Conservation (phyloP, 2,329 filamentous ascomycete species). For the Metarhizium humberi region DNA sequence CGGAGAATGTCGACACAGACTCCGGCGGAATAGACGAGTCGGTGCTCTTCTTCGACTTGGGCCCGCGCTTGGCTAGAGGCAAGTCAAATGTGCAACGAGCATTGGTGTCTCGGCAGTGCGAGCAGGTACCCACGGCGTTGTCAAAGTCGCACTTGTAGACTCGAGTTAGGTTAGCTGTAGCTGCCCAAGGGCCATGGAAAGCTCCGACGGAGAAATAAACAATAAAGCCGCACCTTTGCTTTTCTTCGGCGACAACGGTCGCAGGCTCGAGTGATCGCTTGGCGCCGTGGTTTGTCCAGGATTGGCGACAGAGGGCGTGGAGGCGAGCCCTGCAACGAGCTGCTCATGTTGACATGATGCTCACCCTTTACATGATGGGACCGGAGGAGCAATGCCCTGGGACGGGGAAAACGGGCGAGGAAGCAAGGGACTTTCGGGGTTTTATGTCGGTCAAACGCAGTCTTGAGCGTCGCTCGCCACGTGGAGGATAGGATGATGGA, state of each 20-base stretch:
- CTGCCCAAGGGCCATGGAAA: neutral
- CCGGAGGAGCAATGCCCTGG: neutral
- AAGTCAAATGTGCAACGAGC: conserved; percentile 27
- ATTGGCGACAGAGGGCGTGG: conserved; percentile 8
- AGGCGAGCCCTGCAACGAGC: conserved; percentile 9
- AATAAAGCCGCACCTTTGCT: conserved; percentile 18
- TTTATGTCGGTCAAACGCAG: conserved; percentile 1
- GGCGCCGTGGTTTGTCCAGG: conserved; percentile 9
- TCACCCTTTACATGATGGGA: neutral
- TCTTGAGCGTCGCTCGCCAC: neutral
- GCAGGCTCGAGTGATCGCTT: conserved; percentile 20
- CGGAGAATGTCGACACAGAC: conserved; percentile 6
- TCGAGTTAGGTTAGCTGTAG: too few relatives aligned
- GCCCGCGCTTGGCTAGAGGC: conserved; percentile 27
- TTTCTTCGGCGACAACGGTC: conserved; percentile 27
- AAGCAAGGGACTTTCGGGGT: conserved; percentile 1
- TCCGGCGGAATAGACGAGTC: conserved; percentile 9
- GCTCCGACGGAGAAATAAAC: conserved; percentile 7
- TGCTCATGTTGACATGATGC: conserved; percentile 6
- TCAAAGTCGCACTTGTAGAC: conserved; percentile 18
- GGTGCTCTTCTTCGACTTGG: conserved; percentile 21
- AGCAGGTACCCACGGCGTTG: conserved; percentile 15
- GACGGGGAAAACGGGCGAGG: neutral
- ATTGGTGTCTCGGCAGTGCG: conserved; percentile 22
- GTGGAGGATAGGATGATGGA: neutral